Evolutionary conservation across 768 basidiomycete genomes (phyloP).

Genomic region (Lepiota brunneoincarnata): DNA sequence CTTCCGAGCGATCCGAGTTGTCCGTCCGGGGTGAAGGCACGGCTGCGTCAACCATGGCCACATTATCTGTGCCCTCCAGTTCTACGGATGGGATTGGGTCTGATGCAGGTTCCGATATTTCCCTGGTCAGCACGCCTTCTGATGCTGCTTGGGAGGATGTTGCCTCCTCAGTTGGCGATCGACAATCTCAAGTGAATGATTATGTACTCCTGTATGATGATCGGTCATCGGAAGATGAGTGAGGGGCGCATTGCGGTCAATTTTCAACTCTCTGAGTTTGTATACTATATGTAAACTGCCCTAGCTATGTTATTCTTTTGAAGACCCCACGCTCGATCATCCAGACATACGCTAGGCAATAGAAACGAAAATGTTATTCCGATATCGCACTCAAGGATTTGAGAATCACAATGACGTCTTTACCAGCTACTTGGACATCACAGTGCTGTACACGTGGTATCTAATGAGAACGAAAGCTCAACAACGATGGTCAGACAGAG

Average conservation of each 20-base stretch:
- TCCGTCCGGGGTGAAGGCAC: slow-evolving; percentile 25
- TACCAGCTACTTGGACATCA: slow-evolving; percentile 31
- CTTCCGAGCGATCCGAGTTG: slow-evolving; percentile 4
- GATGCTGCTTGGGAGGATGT: slow-evolving; percentile 62
- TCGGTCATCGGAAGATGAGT: slow-evolving; percentile 11
- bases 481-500: neutral
- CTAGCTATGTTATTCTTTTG: neutral
- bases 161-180: slow-evolving; percentile 30
- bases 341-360: no score
- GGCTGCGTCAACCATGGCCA: slow-evolving; percentile 15
- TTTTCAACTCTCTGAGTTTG: neutral
- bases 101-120: slow-evolving; percentile 39
- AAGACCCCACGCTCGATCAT: neutral
- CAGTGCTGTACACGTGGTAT: slow-evolving; percentile 25
- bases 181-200: slow-evolving; percentile 33
- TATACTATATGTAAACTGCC: neutral
- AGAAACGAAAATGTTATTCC: neutral
- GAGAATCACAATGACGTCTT: slow-evolving; percentile 31
- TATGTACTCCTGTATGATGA: slow-evolving; percentile 77
- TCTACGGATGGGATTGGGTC: slow-evolving; percentile 18
- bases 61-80: slow-evolving; percentile 15
- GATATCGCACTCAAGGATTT: neutral
- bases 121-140: slow-evolving; percentile 59
- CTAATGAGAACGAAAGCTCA: neutral
- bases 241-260: neutral